phyloP scores from a whole-genome alignment of 73 alveolate genomes.

The Breviolum minutum region DNA sequence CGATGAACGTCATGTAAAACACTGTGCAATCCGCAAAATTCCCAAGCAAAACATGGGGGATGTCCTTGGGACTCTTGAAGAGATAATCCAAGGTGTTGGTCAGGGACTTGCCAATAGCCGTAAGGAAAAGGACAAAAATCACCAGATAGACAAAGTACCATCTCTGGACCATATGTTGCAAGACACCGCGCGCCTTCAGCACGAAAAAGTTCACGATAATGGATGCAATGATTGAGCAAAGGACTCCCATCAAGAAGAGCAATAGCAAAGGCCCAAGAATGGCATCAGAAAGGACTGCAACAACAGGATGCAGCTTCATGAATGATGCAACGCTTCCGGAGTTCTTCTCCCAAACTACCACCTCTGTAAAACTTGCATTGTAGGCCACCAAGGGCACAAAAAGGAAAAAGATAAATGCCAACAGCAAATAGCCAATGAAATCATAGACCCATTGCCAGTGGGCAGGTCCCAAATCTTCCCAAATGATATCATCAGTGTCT shows the following conservation, averaged over 20 bases:
- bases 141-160: slow-evolving; percentile 65
- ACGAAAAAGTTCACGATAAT: slow-evolving; percentile 59
- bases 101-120: slow-evolving; percentile 68
- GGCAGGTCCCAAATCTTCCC: slow-evolving; percentile 40
- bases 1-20: slow-evolving; percentile 50
- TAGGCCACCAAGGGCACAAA: slow-evolving; percentile 50
- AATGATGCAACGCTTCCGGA: neutral
- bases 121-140: slow-evolving; percentile 40
- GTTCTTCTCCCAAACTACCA: slow-evolving; percentile 29
- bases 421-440: neutral
- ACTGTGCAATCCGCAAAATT: slow-evolving; percentile 27
- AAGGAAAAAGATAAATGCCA: neutral
- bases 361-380: slow-evolving; percentile 1
- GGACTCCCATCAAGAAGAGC: slow-evolving; percentile 56
- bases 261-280: slow-evolving; percentile 38
- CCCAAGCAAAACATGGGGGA: neutral
- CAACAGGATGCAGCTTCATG: neutral
- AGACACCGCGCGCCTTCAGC: slow-evolving; percentile 15
- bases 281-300: slow-evolving; percentile 45
- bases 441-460: slow-evolving; percentile 55
- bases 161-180: slow-evolving; percentile 51
- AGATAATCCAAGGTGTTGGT: slow-evolving; percentile 1
- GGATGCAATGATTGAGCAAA: slow-evolving; percentile 24
- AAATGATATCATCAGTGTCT: slow-evolving; percentile 71
- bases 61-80: slow-evolving; percentile 50